phyloP scores from a whole-genome alignment of 108 stramenopile species.

The Skeletonema marinoi region DNA sequence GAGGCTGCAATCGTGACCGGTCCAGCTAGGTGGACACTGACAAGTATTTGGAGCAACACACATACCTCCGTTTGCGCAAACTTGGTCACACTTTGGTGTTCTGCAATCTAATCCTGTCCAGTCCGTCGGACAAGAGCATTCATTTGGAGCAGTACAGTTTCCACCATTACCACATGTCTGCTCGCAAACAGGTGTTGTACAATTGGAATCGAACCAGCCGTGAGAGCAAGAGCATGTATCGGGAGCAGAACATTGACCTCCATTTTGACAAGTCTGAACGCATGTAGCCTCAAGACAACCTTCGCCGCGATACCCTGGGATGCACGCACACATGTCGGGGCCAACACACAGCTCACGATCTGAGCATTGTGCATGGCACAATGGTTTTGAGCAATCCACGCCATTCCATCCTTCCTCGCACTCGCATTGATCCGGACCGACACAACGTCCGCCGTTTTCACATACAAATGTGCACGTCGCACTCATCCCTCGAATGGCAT shows the following conservation, averaged over 20 bases:
- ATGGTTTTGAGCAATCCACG: constrained; percentile 61
- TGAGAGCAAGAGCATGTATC: constrained; percentile 76
- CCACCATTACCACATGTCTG: constrained; percentile 93
- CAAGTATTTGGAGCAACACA: constrained; percentile 90
- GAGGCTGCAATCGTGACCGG: constrained; percentile 76
- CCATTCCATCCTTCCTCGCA: constrained; percentile 78
- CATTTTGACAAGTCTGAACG: constrained; percentile 74
- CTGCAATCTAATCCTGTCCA: constrained; percentile 85
- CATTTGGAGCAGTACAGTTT: constrained; percentile 80
- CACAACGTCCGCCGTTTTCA: constrained; percentile 82
- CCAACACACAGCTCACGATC: constrained; percentile 72
- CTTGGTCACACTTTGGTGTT: constrained; percentile 70
- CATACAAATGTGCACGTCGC: constrained; percentile 74
- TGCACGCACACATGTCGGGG: constrained; percentile 78
- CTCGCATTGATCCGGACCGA: constrained; percentile 64
- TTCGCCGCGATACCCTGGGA: constrained; percentile 74
- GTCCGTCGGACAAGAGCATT: constrained; percentile 71
- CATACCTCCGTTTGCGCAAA: constrained; percentile 67
- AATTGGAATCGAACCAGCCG: constrained; percentile 91
- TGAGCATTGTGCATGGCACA: constrained; percentile 53
- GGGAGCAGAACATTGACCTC: constrained; percentile 75
- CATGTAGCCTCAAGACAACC: constrained; percentile 67
- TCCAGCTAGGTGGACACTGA: constrained; percentile 72
- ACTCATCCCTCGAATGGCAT: constrained; percentile 72
- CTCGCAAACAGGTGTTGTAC: constrained; percentile 87